Evolutionary conservation across 768 basidiomycete species (phyloP).

Genomic region (Tephrocybe sp.): DNA sequence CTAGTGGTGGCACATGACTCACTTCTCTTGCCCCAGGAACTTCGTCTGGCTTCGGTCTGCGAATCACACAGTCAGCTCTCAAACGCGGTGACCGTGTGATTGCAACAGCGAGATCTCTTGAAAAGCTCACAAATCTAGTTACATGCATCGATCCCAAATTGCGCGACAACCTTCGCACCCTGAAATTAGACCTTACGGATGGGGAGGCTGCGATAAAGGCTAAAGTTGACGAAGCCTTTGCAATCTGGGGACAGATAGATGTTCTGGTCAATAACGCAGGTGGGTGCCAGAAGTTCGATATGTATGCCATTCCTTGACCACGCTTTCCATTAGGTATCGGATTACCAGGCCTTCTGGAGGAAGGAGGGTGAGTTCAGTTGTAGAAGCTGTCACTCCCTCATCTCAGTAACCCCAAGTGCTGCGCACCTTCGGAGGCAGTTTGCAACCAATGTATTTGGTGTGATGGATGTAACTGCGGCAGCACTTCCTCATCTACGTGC

Average conservation of each 20-base stretch:
- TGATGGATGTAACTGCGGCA: slow-evolving; percentile 53
- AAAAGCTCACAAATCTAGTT: slow-evolving; percentile 37
- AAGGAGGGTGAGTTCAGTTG: slow-evolving; percentile 49
- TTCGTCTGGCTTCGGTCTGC: slow-evolving; percentile 60
- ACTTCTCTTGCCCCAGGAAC: slow-evolving; percentile 40
- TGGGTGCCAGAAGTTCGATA: slow-evolving; percentile 5
- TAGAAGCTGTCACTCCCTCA: neutral
- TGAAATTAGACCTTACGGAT: slow-evolving; percentile 53
- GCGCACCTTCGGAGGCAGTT: slow-evolving; percentile 40
- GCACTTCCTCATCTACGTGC: slow-evolving; percentile 52
- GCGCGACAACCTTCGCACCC: slow-evolving; percentile 39
- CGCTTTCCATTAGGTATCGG: slow-evolving; percentile 30
- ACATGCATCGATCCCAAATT: slow-evolving; percentile 22
- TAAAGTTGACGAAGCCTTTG: slow-evolving; percentile 41
- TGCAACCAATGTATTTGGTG: slow-evolving; percentile 51
- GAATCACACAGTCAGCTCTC: slow-evolving; percentile 46
- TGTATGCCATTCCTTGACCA: neutral
- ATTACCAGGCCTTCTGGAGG: slow-evolving; percentile 49
- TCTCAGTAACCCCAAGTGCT: slow-evolving; percentile 21
- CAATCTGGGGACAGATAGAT: slow-evolving; percentile 54
- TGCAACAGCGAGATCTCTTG: slow-evolving; percentile 49
- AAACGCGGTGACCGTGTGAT: slow-evolving; percentile 62
- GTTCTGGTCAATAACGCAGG: slow-evolving; percentile 70
- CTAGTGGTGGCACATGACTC: too few species aligned
- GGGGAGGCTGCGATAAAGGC: slow-evolving; percentile 40